Evolutionary conservation across 805 yeast species (phyloP).

Genomic region (Scheffersomyces stipitis): DNA sequence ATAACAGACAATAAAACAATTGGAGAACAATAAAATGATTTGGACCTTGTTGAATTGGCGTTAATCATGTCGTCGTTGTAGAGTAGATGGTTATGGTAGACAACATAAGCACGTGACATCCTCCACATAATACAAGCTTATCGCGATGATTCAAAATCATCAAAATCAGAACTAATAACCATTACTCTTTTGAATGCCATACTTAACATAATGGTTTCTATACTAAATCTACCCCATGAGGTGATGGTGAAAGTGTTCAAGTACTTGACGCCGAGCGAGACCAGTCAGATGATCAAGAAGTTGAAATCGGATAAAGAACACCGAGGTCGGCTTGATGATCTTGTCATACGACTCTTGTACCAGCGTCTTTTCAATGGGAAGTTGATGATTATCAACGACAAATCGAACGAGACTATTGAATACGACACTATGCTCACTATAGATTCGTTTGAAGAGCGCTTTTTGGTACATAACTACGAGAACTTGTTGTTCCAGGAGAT

Average conservation of each 20-base stretch:
- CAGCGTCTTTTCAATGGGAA: slow-evolving; percentile 20
- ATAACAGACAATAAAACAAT: no score
- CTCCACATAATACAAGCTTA: no score
- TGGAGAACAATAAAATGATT: no score
- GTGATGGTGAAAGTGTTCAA: slow-evolving; percentile 4
- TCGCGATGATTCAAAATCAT: no score
- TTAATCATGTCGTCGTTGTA: no score
- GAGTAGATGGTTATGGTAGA: no score
- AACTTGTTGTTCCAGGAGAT: slow-evolving; percentile 11
- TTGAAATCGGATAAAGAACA: neutral
- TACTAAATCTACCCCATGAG: slow-evolving; percentile 1
- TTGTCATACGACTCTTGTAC: slow-evolving; percentile 10
- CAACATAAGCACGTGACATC: no score
- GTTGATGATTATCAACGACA: slow-evolving; percentile 10
- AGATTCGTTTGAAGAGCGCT: slow-evolving; percentile 10
- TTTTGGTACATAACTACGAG: slow-evolving; percentile 4
- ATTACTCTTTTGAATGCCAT: neutral
- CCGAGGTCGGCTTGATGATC: neutral
- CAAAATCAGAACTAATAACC: no score
- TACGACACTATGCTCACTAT: slow-evolving; percentile 14
- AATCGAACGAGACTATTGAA: neutral
- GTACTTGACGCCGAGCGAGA: slow-evolving; percentile 13
- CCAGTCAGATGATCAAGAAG: slow-evolving; percentile 4
- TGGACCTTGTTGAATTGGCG: no score
- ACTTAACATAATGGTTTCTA: neutral